Percentiles rank a stretch among this genome's conserved stretches.
Evolutionary conservation across 1,284 basidiomycete species (phyloP).

Genomic region (Moesziomyces globuligerus): DNA sequence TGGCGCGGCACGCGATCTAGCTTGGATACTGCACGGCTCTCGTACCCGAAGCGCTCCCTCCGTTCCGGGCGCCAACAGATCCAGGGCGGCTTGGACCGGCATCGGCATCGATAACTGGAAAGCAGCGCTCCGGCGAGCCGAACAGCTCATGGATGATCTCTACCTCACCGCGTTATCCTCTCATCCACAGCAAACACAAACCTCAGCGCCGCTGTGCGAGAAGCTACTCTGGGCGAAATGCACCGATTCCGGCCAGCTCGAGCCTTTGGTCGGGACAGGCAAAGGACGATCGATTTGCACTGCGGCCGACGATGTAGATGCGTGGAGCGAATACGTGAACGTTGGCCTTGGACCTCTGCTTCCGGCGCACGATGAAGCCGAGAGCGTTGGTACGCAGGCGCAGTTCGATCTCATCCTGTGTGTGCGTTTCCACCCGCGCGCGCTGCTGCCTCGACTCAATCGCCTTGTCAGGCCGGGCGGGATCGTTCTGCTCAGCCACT

Average conservation of each 20-base stretch:
- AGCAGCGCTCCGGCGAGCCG: constrained; percentile 27
- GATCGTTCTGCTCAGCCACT: constrained; percentile 39
- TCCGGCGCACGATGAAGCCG: background rate
- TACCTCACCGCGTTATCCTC: constrained; percentile 1
- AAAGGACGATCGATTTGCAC: constrained; percentile 22
- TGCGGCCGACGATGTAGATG: background rate
- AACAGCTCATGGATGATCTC: constrained; percentile 34
- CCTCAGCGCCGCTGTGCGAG: constrained; percentile 7
- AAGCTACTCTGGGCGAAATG: constrained; percentile 40
- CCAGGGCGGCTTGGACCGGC: constrained; percentile 26
- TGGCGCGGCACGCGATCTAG: constrained; percentile 36
- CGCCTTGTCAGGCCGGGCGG: constrained; percentile 19
- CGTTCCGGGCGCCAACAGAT: too few species aligned
- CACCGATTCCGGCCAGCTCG: constrained; percentile 19
- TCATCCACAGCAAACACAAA: background rate
- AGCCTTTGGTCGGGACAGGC: constrained; percentile 30
- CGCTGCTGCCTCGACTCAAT: constrained; percentile 16
- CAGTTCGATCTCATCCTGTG: constrained; percentile 31
- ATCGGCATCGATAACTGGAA: constrained; percentile 47
- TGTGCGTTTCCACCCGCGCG: constrained; percentile 38
- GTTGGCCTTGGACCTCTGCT: constrained; percentile 18
- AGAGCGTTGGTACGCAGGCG: background rate
- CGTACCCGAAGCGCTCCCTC: constrained; percentile 5
- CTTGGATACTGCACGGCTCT: constrained; percentile 43
- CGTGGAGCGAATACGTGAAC: constrained; percentile 5